A percentile compares a stretch with the other conserved stretches of the same genome.
Conservation (phyloP, 2,329 filamentous ascomycete genomes). For the Aspergillus fischeri region DNA sequence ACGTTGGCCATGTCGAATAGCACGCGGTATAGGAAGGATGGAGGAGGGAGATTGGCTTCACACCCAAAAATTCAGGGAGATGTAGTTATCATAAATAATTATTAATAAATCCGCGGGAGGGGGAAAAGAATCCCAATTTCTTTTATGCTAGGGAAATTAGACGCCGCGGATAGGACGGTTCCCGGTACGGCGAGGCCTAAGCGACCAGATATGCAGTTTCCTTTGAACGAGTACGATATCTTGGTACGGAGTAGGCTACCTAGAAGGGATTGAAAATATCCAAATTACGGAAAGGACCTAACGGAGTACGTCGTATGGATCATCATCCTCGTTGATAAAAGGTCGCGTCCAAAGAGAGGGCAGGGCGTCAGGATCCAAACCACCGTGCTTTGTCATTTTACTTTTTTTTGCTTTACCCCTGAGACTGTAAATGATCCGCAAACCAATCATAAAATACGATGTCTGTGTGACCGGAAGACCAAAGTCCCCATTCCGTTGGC, state of each 20-base stretch:
- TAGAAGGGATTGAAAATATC: background rate
- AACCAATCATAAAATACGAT: background rate
- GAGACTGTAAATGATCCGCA: background rate
- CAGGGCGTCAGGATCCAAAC: background rate
- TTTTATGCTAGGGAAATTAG: background rate
- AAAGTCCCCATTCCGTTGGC: background rate
- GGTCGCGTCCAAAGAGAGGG: too few relatives aligned
- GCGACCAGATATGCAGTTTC: background rate
- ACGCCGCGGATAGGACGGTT: background rate
- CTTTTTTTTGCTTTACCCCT: background rate
- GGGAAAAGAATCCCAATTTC: background rate
- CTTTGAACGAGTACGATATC: background rate
- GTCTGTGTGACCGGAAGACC: background rate
- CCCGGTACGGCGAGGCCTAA: background rate
- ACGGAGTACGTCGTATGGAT: too few relatives aligned
- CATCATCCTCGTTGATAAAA: background rate
- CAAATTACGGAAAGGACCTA: background rate
- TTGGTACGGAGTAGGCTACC: too few relatives aligned
- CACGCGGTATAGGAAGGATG: slow-evolving; percentile 11
- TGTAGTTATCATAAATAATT: background rate
- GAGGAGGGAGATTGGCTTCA: slow-evolving; percentile 2
- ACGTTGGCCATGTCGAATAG: slow-evolving; percentile 42
- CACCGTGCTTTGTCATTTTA: background rate
- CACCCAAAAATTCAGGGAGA: background rate
- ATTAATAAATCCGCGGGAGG: slow-evolving; percentile 1